phyloP scores from a whole-genome alignment of 1,284 basidiomycete species.

The Puccinia horiana region DNA sequence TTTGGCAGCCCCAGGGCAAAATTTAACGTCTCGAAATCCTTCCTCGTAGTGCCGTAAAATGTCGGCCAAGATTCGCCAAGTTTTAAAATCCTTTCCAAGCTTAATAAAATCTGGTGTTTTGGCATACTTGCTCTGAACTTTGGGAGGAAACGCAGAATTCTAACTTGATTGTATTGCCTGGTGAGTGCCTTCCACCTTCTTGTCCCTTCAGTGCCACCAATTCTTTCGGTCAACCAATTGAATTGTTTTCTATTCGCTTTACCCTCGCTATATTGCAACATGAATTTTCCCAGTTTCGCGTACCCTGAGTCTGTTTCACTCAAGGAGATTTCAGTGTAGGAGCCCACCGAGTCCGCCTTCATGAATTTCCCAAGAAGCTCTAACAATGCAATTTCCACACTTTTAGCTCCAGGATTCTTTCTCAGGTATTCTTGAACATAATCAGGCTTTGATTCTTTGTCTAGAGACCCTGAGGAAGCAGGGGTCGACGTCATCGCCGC shows the following conservation, averaged over 20 bases:
- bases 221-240: not conserved
- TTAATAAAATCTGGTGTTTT: no score
- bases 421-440: not conserved
- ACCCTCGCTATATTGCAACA: not conserved
- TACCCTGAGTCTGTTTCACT: not conserved
- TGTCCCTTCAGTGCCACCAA: not conserved
- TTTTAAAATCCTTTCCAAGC: not conserved
- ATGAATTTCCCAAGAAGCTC: not conserved
- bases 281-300: not conserved
- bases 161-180: conserved; percentile 4
- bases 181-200: conserved; percentile 11
- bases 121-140: not conserved
- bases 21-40: no score
- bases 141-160: not conserved
- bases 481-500: no score
- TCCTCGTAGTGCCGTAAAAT: not conserved
- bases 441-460: not conserved
- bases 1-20: no score
- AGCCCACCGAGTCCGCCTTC: not conserved
- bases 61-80: conserved; percentile 4
- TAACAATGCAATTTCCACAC: not conserved
- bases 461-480: not conserved
- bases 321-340: not conserved
- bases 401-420: not conserved
- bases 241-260: not conserved